Conservation (phyloP, 768 basidiomycete genomes). For the Scleroderma bovista region DNA sequence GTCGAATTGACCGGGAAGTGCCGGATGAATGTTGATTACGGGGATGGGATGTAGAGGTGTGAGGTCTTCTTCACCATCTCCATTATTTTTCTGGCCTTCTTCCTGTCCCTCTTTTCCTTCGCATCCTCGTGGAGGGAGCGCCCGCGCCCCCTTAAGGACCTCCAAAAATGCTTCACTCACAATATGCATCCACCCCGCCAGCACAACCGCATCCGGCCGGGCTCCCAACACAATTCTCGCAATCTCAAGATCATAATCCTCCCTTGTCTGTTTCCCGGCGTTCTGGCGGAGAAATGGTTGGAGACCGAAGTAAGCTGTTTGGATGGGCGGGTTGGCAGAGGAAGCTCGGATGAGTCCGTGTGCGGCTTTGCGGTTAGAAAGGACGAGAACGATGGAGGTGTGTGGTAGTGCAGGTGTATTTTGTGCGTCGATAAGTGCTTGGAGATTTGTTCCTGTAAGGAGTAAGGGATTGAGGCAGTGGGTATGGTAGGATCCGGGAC, state of each 20-base stretch:
- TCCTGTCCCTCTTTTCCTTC: too few relatives aligned
- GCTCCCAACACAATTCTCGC: constrained; percentile 59
- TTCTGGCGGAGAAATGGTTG: constrained; percentile 76
- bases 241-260: constrained; percentile 82
- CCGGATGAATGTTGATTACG: constrained; percentile 96
- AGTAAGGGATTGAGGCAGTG: neutral
- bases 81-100: too few relatives aligned
- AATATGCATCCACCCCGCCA: constrained; percentile 99
- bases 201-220: constrained; percentile 78
- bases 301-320: constrained; percentile 76
- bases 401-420: constrained; percentile 69
- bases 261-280: constrained; percentile 65
- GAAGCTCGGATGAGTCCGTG: constrained; percentile 83
- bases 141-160: constrained; percentile 41
- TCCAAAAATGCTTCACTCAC: constrained; percentile 78
- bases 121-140: constrained; percentile 14
- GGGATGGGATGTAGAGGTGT: constrained; percentile 44
- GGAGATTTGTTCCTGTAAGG: constrained; percentile 81
- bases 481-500: neutral
- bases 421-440: constrained; percentile 89
- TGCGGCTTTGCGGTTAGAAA: constrained; percentile 90
- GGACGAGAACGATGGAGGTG: constrained; percentile 68
- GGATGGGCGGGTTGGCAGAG: constrained; percentile 67
- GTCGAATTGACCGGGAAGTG: constrained; percentile 93
- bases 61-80: constrained; percentile 30